phyloP scores from a whole-genome alignment of 139 green algal genomes.

The Coccomyxa sp. region DNA sequence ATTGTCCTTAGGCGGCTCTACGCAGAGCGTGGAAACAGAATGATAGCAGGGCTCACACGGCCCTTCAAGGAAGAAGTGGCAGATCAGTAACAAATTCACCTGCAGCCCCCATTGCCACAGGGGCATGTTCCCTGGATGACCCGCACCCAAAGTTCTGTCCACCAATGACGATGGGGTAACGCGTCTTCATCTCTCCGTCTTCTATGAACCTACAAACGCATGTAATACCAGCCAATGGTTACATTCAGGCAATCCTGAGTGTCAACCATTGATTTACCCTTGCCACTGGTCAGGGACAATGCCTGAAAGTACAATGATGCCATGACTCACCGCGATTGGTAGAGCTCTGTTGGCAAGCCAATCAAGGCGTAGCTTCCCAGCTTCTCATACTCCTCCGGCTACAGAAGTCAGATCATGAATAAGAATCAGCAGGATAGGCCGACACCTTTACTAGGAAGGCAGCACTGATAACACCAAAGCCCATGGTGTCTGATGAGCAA shows the following conservation, averaged over 20 bases:
- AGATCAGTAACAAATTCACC: conserved; percentile 27
- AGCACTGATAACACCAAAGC: background rate
- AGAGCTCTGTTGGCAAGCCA: conserved; percentile 77
- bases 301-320: no score
- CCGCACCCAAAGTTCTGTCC: conserved; percentile 94
- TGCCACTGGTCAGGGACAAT: no score
- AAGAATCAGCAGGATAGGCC: no score
- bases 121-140: conserved; percentile 88
- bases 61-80: background rate
- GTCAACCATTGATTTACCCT: no score
- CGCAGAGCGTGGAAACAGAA: background rate
- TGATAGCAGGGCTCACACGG: background rate
- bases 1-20: background rate
- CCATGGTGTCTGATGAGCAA: no score
- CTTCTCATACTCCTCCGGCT: conserved; percentile 97
- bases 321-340: conserved; percentile 21
- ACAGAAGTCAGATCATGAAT: conserved; percentile 1
- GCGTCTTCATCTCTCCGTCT: conserved; percentile 84
- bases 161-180: conserved; percentile 88
- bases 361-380: conserved; percentile 89
- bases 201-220: conserved; percentile 73
- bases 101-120: conserved; percentile 81
- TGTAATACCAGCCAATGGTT: conserved; percentile 76
- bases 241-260: conserved; percentile 49
- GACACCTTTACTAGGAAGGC: background rate